These are phyloP conservation scores for Boechera retrofracta DNA, from an alignment of 345 rosid species.

Conservation along the genomic window DNA sequence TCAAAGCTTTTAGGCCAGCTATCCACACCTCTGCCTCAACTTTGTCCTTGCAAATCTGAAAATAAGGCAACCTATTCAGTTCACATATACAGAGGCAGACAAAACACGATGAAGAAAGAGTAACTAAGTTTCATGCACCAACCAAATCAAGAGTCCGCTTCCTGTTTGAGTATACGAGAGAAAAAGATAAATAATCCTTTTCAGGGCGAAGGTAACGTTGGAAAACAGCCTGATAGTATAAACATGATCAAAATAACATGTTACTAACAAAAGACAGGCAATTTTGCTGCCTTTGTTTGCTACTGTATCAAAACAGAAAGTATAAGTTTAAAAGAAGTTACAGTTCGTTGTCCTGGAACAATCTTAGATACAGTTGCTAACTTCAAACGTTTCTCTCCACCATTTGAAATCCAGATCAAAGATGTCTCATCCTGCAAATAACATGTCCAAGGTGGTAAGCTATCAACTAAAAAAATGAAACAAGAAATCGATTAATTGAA, in stretches of 20 bases:
- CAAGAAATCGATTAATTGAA: too few relatives aligned
- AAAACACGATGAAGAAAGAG: slow-evolving; percentile 6
- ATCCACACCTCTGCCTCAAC: slow-evolving; percentile 96
- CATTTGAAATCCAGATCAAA: slow-evolving; percentile 87
- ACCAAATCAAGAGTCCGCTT: slow-evolving; percentile 97
- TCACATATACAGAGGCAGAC: slow-evolving; percentile 28
- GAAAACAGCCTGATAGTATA: slow-evolving; percentile 73
- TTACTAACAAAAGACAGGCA: background rate
- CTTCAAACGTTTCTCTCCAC: slow-evolving; percentile 85
- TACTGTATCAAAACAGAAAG: slow-evolving; percentile 29
- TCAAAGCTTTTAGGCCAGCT: slow-evolving; percentile 75
- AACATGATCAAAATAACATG: slow-evolving; percentile 14
- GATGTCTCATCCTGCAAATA: slow-evolving; percentile 83
- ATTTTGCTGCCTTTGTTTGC: background rate
- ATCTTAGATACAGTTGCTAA: slow-evolving; percentile 77
- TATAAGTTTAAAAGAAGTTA: slow-evolving; percentile 51
- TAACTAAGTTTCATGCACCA: slow-evolving; percentile 45
- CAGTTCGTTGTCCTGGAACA: slow-evolving; percentile 98
- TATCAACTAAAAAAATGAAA: too few relatives aligned
- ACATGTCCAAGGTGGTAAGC: slow-evolving; percentile 26
- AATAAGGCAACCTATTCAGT: slow-evolving; percentile 31
- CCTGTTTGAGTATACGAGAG: slow-evolving; percentile 81
- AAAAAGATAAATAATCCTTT: slow-evolving; percentile 90
- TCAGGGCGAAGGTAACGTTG: slow-evolving; percentile 82
- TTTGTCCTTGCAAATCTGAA: slow-evolving; percentile 92